Evolutionary conservation across 176 grass and related monocot species (phyloP).

Genomic region (Avena eriantha): DNA sequence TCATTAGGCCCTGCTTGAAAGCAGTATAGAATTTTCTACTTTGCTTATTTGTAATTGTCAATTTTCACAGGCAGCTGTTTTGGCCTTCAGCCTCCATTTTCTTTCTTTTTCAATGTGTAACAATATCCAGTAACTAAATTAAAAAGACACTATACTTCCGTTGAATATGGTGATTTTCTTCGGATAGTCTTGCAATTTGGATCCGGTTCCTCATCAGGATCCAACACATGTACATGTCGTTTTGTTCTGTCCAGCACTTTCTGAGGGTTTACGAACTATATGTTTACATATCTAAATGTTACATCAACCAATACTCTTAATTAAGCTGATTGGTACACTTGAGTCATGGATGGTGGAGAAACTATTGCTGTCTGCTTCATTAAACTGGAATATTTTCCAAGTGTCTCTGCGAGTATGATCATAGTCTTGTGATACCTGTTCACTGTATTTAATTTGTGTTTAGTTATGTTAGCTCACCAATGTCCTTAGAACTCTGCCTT

Average conservation of each 20-base stretch:
- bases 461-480: constrained; percentile 30
- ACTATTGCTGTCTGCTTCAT: neutral
- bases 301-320: neutral
- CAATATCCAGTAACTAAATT: neutral
- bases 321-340: constrained; percentile 9
- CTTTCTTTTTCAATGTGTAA: neutral
- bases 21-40: neutral
- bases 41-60: neutral
- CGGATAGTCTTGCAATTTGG: neutral
- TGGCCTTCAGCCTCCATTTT: neutral
- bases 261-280: neutral
- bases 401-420: constrained; percentile 35
- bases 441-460: constrained; percentile 23
- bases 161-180: neutral
- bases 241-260: neutral
- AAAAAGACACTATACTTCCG: neutral
- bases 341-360: constrained; percentile 12
- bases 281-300: neutral
- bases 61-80: neutral
- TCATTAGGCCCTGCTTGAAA: neutral
- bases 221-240: neutral
- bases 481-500: constrained; percentile 3
- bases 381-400: constrained; percentile 2
- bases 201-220: neutral
- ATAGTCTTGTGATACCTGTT: neutral